phyloP scores from a whole-genome alignment of 257 asterid species.

The Voacanga thouarsii region DNA sequence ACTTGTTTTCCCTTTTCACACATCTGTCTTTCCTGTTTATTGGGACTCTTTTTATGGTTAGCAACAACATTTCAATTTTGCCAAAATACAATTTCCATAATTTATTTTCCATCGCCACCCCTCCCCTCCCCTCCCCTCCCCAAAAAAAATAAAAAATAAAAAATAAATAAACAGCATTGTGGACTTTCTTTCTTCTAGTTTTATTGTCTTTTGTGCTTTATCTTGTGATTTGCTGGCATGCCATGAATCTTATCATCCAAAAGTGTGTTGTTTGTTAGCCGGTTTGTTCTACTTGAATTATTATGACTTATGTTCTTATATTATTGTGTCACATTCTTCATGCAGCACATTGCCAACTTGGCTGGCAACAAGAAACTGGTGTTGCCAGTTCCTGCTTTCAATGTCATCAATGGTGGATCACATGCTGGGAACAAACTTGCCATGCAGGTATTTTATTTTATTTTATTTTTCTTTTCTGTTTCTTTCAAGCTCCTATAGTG shows the following conservation, averaged over 20 bases:
- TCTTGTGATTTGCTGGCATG: neutral
- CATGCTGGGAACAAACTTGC: slow-evolving; percentile 99
- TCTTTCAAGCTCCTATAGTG: neutral
- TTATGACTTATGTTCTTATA: neutral
- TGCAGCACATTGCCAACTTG: slow-evolving; percentile 94
- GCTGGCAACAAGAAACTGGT: slow-evolving; percentile 94
- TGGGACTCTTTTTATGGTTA: neutral
- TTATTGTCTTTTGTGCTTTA: neutral
- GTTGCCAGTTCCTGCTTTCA: slow-evolving; percentile 97
- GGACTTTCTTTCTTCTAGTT: neutral
- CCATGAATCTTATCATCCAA: neutral
- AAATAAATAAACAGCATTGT: too few relatives aligned
- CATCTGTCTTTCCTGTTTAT: neutral
- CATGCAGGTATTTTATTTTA: slow-evolving; percentile 57
- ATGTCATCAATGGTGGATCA: slow-evolving; percentile 97
- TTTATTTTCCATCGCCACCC: neutral
- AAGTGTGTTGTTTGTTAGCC: neutral
- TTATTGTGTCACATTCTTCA: slow-evolving; percentile 1
- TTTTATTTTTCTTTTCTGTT: slow-evolving; percentile 22
- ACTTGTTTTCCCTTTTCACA: neutral
- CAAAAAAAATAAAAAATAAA: too few relatives aligned
- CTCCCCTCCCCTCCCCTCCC: too few relatives aligned
- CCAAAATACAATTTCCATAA: neutral
- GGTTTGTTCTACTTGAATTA: slow-evolving; percentile 1
- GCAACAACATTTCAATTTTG: neutral